Base-by-base conservation (phyloP, 2,329 filamentous ascomycete genomes). In the Phaeoacremonium minimum region DNA sequence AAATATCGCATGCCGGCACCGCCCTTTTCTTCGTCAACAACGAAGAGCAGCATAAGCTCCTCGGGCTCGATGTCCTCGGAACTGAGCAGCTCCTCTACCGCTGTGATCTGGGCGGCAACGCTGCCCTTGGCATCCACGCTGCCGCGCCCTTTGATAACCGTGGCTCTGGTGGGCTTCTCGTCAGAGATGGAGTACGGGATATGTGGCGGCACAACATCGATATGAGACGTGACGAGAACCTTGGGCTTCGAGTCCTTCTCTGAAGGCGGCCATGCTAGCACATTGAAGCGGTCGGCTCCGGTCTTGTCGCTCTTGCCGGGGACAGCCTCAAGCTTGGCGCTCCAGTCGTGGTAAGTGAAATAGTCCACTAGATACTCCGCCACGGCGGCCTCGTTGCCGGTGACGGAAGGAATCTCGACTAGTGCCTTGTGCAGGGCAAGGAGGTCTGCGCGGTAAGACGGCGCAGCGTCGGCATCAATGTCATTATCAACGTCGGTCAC, bases 1-100 rank as follows among this genome's bases (percentile, higher is more conserved):
- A 80, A 78, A 32, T 55, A 43, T 18, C 55, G 56, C 91, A 97
- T 97, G 7, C 91, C 91, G 44, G 85, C 83, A 8, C 91, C 91
- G 4, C 69, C 69, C 4, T 72, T 74, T 59, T 97, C 91, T 59
- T 98, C 91, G 41, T 87, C 89, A 0, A 95, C 86, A 1, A 87
- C 83, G 44, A 75, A 85, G 2, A 84, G 56, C 12, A 87, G 63
- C 42, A 79, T 69, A 0, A 80, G 61, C 47, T 82, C 75, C 3
- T 66, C 66, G 3, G 61, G 53, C 7, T 52, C 45, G n/a, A 46
- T 19, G 8, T 18, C n/a, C 37, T 29, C 26, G 13, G 30, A 22
- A 12, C 36, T 36, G 5, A 78, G 51, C 7, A 86, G 67, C 45
- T 74, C 62, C 42, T 74, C 63, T 4, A 86, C 63, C 0, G 87